These are phyloP conservation scores for Auriscalpium vulgare DNA, from an alignment of 768 basidiomycete species.

Conservation along the genomic window DNA sequence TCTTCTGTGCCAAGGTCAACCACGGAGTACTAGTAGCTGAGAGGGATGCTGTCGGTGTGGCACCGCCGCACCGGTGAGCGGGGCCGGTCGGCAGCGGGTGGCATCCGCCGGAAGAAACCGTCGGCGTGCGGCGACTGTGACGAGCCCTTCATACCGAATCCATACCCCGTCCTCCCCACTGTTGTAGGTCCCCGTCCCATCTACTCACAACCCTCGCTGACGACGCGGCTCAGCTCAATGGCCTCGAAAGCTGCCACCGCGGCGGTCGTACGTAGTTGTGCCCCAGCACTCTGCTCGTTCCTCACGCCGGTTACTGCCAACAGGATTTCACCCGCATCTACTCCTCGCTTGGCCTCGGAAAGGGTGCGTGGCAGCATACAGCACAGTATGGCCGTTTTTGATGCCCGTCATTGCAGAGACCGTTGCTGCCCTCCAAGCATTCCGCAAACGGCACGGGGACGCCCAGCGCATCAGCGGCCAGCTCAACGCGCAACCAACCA, in stretches of 20 bases:
- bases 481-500: constrained; percentile 63
- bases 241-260: constrained; percentile 65
- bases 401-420: constrained; percentile 51
- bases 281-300: constrained; percentile 2
- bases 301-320: not conserved
- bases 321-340: constrained; percentile 85
- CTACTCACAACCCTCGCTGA: not conserved
- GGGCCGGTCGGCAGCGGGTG: too few species aligned
- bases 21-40: too few species aligned
- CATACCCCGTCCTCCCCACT: not conserved
- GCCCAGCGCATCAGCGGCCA: constrained; percentile 68
- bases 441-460: constrained; percentile 92
- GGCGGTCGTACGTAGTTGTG: constrained; percentile 36
- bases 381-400: not conserved
- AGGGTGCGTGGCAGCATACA: constrained; percentile 44
- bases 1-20: too few species aligned
- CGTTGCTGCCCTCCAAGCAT: constrained; percentile 80
- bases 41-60: too few species aligned
- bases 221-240: constrained; percentile 29
- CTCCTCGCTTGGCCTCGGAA: constrained; percentile 74
- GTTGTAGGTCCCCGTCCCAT: not conserved
- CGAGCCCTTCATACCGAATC: not conserved
- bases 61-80: too few species aligned
- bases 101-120: not conserved
- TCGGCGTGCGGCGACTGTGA: not conserved